Evolutionary conservation across 1,139 yeast genomes (phyloP), one percentile per base, ranked within the genome.

Genomic region (Nakaseomyces kungkrabaensis): DNA sequence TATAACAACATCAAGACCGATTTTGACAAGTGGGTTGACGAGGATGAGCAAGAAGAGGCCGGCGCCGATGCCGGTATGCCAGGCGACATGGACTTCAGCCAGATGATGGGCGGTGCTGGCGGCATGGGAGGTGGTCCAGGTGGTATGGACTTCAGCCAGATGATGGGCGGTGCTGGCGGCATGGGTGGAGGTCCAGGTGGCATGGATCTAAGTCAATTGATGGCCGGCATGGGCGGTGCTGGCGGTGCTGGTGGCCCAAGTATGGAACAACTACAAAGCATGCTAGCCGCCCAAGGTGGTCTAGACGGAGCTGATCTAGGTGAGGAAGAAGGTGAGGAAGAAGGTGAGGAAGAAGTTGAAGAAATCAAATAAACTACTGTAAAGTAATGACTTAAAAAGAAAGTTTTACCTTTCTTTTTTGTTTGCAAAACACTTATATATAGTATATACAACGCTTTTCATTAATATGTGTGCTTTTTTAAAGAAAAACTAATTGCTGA

Each of bases 11-110:
- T 92, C 67, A 85, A 87, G 74, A 92, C 98, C 13, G 98, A 92
- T 67, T 92, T 92, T 64, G 96, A 90, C 72, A 86, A 83, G 69
- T 92, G 98, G 98, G 94, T 85, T 44, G 96, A 88, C 66, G 95
- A 88, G 72, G 96, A 89, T 63, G 96, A 88, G 69, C 96, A 87
- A 69, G 88, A 85, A 45, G 87, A 78, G 58, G 68, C 66, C 41
- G 71, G 70, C 7, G 82, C 72, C 43, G 76, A 73, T 17, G 80
- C 75, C 40, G 72, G 69, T 43, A 76, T 69, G 43, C 54, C 65
- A 27, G 58, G 56, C 45, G 69, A 62, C 54, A 70, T 68, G 36
- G 75, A 71, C 27, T 53, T 59, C 38, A 62, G 64, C 42, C 50
- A 48, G 43, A 47, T 50, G 48, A 66, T 66, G 50, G 72, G 68